Conservation (phyloP, 148 eudicot genomes). For the Spergularia bocconei region DNA sequence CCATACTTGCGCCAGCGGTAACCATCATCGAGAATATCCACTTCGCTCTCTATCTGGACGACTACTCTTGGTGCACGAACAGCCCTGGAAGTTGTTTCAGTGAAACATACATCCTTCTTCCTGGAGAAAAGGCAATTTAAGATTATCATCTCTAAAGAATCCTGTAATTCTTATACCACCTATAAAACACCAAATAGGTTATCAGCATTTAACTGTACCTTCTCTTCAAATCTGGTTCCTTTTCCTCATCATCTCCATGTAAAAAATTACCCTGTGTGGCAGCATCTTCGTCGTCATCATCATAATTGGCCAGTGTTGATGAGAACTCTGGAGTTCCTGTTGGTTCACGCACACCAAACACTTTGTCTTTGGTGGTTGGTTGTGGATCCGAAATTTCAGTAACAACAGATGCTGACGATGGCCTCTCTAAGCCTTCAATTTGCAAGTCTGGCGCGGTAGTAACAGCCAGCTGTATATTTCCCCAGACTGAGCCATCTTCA, state of each 20-base stretch:
- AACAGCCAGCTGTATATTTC: constrained; percentile 28
- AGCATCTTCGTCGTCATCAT: constrained; percentile 51
- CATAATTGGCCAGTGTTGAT: constrained; percentile 42
- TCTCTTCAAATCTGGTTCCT: constrained; percentile 60
- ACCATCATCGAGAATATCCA: constrained; percentile 83
- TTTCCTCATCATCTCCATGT: constrained; percentile 38
- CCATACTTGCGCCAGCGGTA: constrained; percentile 91
- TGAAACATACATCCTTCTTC: constrained; percentile 44
- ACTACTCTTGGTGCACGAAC: constrained; percentile 67
- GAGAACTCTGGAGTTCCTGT: constrained; percentile 44
- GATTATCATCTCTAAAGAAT: neutral
- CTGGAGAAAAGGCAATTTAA: constrained; percentile 34
- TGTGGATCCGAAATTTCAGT: constrained; percentile 46
- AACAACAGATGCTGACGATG: constrained; percentile 36
- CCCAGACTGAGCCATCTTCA: constrained; percentile 33
- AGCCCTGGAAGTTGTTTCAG: constrained; percentile 53
- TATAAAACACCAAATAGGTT: constrained; percentile 3
- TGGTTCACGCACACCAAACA: constrained; percentile 34
- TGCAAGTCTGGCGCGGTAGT: constrained; percentile 31
- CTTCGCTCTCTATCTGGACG: constrained; percentile 59
- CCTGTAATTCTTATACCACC: neutral
- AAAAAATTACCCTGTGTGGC: constrained; percentile 33
- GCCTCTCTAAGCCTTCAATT: constrained; percentile 42
- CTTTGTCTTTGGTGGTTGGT: constrained; percentile 34
- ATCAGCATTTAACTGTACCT: constrained; percentile 38